Base-by-base conservation (phyloP, 208 protist genomes). In the Trypanosoma cruzi region DNA sequence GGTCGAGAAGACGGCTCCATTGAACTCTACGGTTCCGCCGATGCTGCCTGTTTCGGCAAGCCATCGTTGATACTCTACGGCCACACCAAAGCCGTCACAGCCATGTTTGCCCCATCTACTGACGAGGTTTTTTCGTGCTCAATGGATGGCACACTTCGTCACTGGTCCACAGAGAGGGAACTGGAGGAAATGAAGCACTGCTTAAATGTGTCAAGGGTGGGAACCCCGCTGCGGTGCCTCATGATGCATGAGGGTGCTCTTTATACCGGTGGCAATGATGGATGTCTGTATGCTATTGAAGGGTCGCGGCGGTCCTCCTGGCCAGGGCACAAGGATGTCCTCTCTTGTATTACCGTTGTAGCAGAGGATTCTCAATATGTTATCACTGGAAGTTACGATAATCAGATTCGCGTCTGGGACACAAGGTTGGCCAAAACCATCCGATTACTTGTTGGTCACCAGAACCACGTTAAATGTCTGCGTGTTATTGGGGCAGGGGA, bases 1-100 rank as follows among this genome's bases (percentile, higher is more conserved):
- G 88, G 88, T 20, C 77, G 88, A 60, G 84, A 88, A 36, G 84
- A 91, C 63, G 88, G 88, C 48, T 88, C 81, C n/a, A 73, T 94
- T 55, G 85, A 91, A 54, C 79, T 82, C 48, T 90, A 89, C 73
- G 71, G 73, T 36, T 84, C 81, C 48, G 75, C 81, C 34, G 77
- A 86, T 37, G 76, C 84, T 46, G 81, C 81, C 4, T 80, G 81
- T 61, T 65, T 80, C n/a, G 83, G 84, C 24, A 80, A 77, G 44
- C 81, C 85, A 20, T 66, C 71, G 4, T 37, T 83, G 29, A 78
- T 71, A 20, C 80, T 92, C 28, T 83, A 78, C 63, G 89, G 86
- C 4, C 89, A 95, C 68, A 68, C 64, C 4, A 77, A 75, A 28
- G 71, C 84, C 16, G 86, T 95, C 54, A 92, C 89, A 6, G 75